Evolutionary conservation across 495 filamentous ascomycete genomes (phyloP).

Genomic region (Penicillium taxi): DNA sequence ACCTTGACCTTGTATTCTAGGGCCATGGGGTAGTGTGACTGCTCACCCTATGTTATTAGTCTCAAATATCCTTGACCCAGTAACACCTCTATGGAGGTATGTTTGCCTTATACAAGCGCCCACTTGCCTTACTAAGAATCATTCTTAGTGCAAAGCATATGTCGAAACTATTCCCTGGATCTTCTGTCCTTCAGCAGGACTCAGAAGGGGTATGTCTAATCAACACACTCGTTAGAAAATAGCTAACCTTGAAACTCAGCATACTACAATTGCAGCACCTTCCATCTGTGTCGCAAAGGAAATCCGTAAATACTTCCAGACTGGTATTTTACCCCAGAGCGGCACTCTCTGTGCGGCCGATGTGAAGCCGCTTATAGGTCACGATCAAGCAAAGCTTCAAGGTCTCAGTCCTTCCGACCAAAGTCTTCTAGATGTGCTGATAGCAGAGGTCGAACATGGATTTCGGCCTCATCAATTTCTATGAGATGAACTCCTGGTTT

Average conservation of each 20-base stretch:
- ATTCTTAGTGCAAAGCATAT: slow-evolving; percentile 44
- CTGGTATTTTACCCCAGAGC: slow-evolving; percentile 34
- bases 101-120: neutral
- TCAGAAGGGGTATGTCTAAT: slow-evolving; percentile 46
- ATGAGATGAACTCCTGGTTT: no score
- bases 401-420: slow-evolving; percentile 10
- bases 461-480: slow-evolving; percentile 4
- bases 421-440: slow-evolving; percentile 16
- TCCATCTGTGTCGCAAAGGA: slow-evolving; percentile 39
- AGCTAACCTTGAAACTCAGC: slow-evolving; percentile 22
- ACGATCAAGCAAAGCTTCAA: neutral
- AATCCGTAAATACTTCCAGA: slow-evolving; percentile 41
- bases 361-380: slow-evolving; percentile 24
- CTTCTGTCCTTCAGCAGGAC: slow-evolving; percentile 42
- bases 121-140: slow-evolving; percentile 5
- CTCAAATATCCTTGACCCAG: slow-evolving; percentile 52
- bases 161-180: slow-evolving; percentile 43
- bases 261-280: slow-evolving; percentile 38
- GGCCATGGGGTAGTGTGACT: slow-evolving; percentile 31
- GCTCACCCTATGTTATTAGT: slow-evolving; percentile 54
- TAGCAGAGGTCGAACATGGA: slow-evolving; percentile 13
- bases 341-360: slow-evolving; percentile 38
- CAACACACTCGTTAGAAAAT: neutral
- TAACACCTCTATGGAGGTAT: slow-evolving; percentile 44
- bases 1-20: no score